Base-by-base conservation (phyloP, 805 yeast species). In the Suhomyces tanzawaensis region DNA sequence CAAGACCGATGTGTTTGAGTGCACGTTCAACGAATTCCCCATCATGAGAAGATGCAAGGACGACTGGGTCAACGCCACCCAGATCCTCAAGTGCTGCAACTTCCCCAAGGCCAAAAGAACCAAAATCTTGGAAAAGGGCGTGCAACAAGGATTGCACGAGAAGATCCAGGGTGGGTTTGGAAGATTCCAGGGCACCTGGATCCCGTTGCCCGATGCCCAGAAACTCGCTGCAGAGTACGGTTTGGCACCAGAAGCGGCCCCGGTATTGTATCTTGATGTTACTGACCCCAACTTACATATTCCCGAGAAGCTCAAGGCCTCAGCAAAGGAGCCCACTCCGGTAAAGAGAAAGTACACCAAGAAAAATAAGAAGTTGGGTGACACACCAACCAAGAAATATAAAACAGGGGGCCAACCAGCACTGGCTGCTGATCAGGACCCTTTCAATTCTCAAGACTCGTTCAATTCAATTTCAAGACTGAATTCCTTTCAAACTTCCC, bases 91-190 rank as follows among this genome's bases (percentile, higher is more conserved):
- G 60, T 90, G 91, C 29, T 96, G 97, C 32, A 82, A 85, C 57
- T 89, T 89, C 59, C 95, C 96, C 44, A 90, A 90, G 62, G 96
- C 97, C 1, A 88, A 85, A 59, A 69, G 98, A 48, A 90, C 97
- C 14, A 82, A 95, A 51, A 88, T 90, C 45, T 72, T 90, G 50
- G 98, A 90, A 58, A 80, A 84, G 52, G 96, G 90, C 46, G 95
- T 91, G n/a, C 96, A 91, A 55, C 76, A 75, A 29, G 95, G 95
- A 4, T 64, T 71, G 14, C 97, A 90, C 58, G 96, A 90, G 53
- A 91, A 91, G 59, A 88, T 90, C 16, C 98, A 90, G 61, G 98
- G 98, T 45, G 98, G 98, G 2, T 90, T 89, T 58, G 98, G 98
- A 37, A 82, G 90, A 55, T 91, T 89, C 61, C 98, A 91, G 61